A percentile compares a stretch with the other conserved stretches of the same genome.
These are phyloP conservation scores for Lodderomyces parapsilosis DNA, from an alignment of 1,139 yeast species.

Conservation along the genomic window DNA sequence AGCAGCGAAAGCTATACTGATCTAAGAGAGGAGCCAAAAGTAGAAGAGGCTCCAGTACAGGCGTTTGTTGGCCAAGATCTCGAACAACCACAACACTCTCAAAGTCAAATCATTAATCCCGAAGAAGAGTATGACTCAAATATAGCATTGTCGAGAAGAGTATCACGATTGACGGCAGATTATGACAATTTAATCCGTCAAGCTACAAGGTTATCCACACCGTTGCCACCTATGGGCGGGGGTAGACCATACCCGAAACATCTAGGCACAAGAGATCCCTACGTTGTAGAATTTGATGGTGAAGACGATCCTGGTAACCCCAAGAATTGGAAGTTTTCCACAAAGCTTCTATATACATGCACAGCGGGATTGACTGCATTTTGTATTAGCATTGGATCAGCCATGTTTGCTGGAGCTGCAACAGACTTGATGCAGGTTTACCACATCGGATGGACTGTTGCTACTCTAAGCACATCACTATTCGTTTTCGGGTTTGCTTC, in stretches of 20 bases:
- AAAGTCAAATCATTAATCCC: not conserved
- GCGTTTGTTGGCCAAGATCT: not conserved
- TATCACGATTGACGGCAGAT: constrained; percentile 33
- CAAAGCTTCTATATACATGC: constrained; percentile 26
- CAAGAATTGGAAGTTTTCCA: constrained; percentile 40
- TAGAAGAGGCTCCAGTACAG: not conserved
- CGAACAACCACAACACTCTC: not conserved
- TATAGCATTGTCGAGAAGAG: constrained; percentile 24
- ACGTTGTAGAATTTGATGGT: constrained; percentile 45
- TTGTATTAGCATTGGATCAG: constrained; percentile 49
- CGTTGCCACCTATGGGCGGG: constrained; percentile 41
- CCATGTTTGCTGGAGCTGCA: constrained; percentile 36
- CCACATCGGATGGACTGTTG: constrained; percentile 33
- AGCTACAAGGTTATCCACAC: constrained; percentile 6
- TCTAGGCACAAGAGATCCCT: constrained; percentile 33
- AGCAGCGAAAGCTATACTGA: not conserved
- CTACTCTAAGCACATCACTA: constrained; percentile 41
- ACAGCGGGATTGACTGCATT: constrained; percentile 36
- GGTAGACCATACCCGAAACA: constrained; percentile 37
- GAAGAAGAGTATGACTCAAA: constrained; percentile 27
- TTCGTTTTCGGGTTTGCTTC: constrained; percentile 46
- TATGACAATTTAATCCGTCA: constrained; percentile 25
- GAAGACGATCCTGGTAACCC: constrained; percentile 52
- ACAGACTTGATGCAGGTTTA: constrained; percentile 24
- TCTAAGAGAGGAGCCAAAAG: not conserved